Evolutionary conservation across 768 basidiomycete genomes (phyloP).

Genomic region (Postia placenta): DNA sequence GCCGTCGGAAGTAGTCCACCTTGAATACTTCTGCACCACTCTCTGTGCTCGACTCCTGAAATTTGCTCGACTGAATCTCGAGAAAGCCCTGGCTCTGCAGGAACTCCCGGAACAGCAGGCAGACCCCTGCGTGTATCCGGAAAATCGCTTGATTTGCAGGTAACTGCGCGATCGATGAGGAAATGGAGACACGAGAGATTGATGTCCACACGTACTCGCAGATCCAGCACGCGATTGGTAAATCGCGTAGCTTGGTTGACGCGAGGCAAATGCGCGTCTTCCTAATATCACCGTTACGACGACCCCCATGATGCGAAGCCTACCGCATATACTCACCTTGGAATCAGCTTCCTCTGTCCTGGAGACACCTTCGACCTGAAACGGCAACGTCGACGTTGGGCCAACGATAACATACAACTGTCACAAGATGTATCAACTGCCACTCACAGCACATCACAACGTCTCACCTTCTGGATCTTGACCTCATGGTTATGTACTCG

Average conservation of each 20-base stretch:
- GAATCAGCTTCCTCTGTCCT: constrained; percentile 38
- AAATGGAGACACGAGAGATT: background rate
- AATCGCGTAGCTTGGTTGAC: constrained; percentile 91
- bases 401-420: constrained; percentile 20
- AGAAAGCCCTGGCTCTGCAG: constrained; percentile 69
- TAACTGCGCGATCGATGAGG: constrained; percentile 20
- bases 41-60: constrained; percentile 95
- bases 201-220: constrained; percentile 55
- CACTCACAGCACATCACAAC: background rate
- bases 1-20: constrained; percentile 95
- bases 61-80: constrained; percentile 95
- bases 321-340: background rate
- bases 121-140: constrained; percentile 80
- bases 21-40: constrained; percentile 96
- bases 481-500: constrained; percentile 86
- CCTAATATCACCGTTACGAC: constrained; percentile 17
- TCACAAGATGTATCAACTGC: too few relatives aligned
- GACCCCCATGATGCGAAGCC: background rate
- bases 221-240: constrained; percentile 89
- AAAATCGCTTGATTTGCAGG: constrained; percentile 95
- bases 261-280: constrained; percentile 54
- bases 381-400: constrained; percentile 21
- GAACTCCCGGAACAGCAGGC: constrained; percentile 81
- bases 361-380: constrained; percentile 26
- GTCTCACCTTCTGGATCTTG: constrained; percentile 66